Evolutionary conservation across 1,284 basidiomycete species (phyloP).

Genomic region (Cryptococcus amylolentus): DNA sequence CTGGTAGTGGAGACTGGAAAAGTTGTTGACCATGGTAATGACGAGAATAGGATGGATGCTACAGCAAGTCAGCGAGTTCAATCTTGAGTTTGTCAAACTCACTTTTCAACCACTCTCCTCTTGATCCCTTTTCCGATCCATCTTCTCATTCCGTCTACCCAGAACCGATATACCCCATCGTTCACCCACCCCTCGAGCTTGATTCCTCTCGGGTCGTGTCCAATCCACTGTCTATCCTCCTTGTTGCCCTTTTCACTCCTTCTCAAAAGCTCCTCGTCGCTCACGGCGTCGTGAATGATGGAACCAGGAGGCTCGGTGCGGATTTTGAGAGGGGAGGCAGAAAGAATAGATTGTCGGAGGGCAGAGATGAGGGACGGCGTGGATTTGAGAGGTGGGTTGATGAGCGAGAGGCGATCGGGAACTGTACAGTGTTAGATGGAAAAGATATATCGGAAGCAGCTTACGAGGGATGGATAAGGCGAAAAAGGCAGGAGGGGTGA

Average conservation of each 20-base stretch:
- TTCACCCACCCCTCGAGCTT: constrained; percentile 46
- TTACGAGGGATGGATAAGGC: constrained; percentile 43
- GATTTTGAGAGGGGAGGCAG: constrained; percentile 10
- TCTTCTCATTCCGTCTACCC: constrained; percentile 40
- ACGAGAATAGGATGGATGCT: constrained; percentile 38
- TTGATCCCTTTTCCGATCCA: constrained; percentile 33
- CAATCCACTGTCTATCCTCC: constrained; percentile 6
- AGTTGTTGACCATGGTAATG: constrained; percentile 30
- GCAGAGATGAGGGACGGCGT: constrained; percentile 33
- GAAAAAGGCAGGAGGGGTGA: constrained; percentile 36
- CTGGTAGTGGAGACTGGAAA: constrained; percentile 27
- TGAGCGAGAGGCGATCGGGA: constrained; percentile 41
- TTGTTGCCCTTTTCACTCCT: background rate
- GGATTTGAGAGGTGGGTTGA: constrained; percentile 32
- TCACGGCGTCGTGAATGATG: background rate
- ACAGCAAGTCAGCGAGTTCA: background rate
- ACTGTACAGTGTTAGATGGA: constrained; percentile 17
- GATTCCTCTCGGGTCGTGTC: constrained; percentile 21
- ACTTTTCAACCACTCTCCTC: constrained; percentile 28
- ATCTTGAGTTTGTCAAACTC: constrained; percentile 4
- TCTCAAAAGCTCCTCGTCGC: background rate
- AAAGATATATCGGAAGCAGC: background rate
- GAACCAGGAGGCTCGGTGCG: background rate
- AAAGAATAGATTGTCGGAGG: constrained; percentile 32
- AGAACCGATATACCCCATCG: constrained; percentile 44